phyloP scores from a whole-genome alignment of 2,329 filamentous ascomycete genomes.

The Trichoderma gracile region DNA sequence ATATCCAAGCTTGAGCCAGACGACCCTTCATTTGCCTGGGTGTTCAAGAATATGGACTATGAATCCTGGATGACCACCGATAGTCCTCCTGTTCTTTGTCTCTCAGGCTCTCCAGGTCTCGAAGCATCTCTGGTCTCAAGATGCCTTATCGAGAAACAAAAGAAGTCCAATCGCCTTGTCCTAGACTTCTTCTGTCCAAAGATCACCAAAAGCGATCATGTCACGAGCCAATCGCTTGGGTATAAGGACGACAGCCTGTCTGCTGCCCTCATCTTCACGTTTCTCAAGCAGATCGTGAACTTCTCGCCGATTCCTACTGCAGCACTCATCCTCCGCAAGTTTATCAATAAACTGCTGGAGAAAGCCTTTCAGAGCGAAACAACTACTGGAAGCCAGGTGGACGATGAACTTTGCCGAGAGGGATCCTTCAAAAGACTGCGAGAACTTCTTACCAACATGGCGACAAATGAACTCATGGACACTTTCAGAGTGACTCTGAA shows the following conservation, averaged over 20 bases:
- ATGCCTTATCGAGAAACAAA: neutral
- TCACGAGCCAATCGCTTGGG: neutral
- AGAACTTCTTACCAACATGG: neutral
- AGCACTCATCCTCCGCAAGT: neutral
- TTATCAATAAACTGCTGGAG: neutral
- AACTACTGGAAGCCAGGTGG: no score
- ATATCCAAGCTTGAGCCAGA: neutral
- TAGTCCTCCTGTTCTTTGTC: neutral
- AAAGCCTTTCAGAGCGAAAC: rapidly evolving
- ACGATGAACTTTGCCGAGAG: neutral
- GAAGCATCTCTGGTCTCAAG: neutral
- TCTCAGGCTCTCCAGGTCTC: neutral
- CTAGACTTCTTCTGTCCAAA: neutral
- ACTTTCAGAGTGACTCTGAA: rapidly evolving
- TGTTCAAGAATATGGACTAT: neutral
- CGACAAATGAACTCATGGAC: neutral
- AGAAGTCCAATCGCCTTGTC: neutral
- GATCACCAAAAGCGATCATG: neutral
- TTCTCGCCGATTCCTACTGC: neutral
- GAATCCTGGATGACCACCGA: neutral
- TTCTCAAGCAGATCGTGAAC: neutral
- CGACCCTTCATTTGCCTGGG: neutral
- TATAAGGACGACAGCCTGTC: rapidly evolving
- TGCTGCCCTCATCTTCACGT: neutral
- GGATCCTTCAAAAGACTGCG: neutral